Evolutionary conservation across 2,329 filamentous ascomycete species (phyloP).

Genomic region (Pestalotiopsis sp.): DNA sequence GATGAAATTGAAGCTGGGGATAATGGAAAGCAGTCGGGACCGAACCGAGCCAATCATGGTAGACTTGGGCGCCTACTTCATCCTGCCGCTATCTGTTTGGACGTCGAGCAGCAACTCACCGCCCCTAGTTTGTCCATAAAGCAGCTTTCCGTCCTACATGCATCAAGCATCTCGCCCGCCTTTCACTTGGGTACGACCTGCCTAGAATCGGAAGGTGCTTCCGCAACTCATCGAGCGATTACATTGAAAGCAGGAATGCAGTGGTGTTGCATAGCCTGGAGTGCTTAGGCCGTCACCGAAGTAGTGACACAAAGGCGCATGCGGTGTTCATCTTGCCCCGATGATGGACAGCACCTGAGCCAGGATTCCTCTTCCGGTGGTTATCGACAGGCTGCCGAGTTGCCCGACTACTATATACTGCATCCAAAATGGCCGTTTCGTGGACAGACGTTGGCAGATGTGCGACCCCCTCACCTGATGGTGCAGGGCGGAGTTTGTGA

Average conservation of each 20-base stretch:
- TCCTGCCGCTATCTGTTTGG: neutral
- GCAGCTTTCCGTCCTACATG: conserved; percentile 2
- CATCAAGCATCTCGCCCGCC: neutral
- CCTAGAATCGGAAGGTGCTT: neutral
- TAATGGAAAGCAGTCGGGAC: too few species aligned
- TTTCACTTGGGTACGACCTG: too few species aligned
- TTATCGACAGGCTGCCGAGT: neutral
- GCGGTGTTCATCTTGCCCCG: neutral
- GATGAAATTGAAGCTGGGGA: too few species aligned
- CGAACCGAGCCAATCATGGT: too few species aligned
- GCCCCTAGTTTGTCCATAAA: neutral
- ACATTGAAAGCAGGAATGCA: neutral
- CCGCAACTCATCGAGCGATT: neutral
- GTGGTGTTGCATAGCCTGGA: neutral
- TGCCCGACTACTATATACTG: conserved; percentile 8
- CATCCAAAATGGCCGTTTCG: neutral
- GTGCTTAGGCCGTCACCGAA: neutral
- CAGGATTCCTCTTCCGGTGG: neutral
- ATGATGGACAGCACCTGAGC: neutral
- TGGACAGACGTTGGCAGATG: neutral
- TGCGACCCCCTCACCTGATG: neutral
- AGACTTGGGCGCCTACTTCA: neutral
- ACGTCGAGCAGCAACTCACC: neutral
- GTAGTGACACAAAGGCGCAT: neutral
- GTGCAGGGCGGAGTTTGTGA: neutral